Percentiles rank a stretch among this genome's conserved stretches.
phyloP scores from a whole-genome alignment of 2,329 filamentous ascomycete species.

The Xylaria sp. region DNA sequence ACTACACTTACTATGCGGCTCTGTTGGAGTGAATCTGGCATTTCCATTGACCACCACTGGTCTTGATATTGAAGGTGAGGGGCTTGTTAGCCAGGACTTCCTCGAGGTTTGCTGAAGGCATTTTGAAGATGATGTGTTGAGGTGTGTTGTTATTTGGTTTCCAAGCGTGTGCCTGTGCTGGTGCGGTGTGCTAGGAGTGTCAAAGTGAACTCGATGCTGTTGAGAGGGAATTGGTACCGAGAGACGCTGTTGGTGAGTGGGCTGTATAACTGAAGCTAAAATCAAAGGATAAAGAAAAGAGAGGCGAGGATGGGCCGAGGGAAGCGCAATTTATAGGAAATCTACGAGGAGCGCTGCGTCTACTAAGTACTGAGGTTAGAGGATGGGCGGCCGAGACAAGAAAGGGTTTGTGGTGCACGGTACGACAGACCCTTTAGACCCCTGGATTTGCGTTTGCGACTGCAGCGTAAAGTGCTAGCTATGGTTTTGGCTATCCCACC shows the following conservation, averaged over 20 bases:
- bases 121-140: conserved; percentile 36
- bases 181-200: not conserved
- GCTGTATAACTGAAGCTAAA: not conserved
- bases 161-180: not conserved
- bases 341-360: conserved; percentile 16
- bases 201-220: conserved; percentile 3
- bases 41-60: conserved; percentile 47
- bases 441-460: conserved; percentile 23
- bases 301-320: conserved; percentile 17
- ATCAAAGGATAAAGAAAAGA: not conserved
- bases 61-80: conserved; percentile 49
- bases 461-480: conserved; percentile 7
- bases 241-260: not conserved
- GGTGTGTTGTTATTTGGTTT: conserved; percentile 3
- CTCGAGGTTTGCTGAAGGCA: conserved; percentile 48
- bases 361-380: conserved; percentile 23
- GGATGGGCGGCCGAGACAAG: conserved; percentile 10
- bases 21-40: conserved; percentile 49
- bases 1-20: conserved; percentile 48
- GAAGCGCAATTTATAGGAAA: conserved; percentile 36
- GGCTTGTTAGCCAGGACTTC: conserved; percentile 47
- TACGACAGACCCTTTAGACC: conserved; percentile 25
- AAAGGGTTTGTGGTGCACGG: conserved; percentile 16
- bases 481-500: not conserved
- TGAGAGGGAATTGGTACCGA: not conserved